Conservation (phyloP, 108 stramenopile species). For the Conticribra weissflogii region DNA sequence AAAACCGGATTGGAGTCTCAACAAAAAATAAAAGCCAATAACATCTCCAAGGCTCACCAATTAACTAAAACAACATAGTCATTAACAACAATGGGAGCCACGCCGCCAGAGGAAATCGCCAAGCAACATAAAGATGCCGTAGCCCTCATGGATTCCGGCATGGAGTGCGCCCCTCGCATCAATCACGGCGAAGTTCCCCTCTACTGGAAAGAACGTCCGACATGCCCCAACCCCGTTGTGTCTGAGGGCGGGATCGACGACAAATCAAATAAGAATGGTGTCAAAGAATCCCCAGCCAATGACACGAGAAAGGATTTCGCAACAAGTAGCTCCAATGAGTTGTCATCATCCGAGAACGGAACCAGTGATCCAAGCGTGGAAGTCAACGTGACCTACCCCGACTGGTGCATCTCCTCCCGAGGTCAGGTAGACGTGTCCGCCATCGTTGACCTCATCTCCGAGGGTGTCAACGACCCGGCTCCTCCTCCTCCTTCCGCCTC, state of each 20-base stretch:
- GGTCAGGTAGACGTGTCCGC: slow-evolving; percentile 67
- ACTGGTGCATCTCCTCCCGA: slow-evolving; percentile 66
- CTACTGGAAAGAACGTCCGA: slow-evolving; percentile 59
- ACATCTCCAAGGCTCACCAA: too few relatives aligned
- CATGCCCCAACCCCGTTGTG: slow-evolving; percentile 30
- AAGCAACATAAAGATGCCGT: slow-evolving; percentile 73
- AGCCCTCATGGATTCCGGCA: slow-evolving; percentile 39
- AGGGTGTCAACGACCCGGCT: slow-evolving; percentile 66
- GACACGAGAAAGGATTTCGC: slow-evolving; percentile 2
- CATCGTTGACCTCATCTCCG: slow-evolving; percentile 63
- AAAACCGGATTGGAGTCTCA: too few relatives aligned
- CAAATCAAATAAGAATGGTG: slow-evolving; percentile 20
- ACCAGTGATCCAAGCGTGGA: not conserved
- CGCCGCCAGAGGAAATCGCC: slow-evolving; percentile 77
- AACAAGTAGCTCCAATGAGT: slow-evolving; percentile 10
- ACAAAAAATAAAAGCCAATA: too few relatives aligned
- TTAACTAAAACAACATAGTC: too few relatives aligned
- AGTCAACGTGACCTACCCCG: slow-evolving; percentile 22
- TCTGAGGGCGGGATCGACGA: slow-evolving; percentile 9
- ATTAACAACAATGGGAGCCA: slow-evolving; percentile 64
- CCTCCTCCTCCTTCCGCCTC: not conserved
- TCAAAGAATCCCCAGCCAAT: slow-evolving; percentile 3
- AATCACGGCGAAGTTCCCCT: slow-evolving; percentile 72
- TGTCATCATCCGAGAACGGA: too few relatives aligned
- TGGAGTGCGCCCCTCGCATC: slow-evolving; percentile 55